Evolutionary conservation across 2,329 filamentous ascomycete species (phyloP), one percentile per base, ranked within the genome.

Genomic region (Fusarium coffeatum): DNA sequence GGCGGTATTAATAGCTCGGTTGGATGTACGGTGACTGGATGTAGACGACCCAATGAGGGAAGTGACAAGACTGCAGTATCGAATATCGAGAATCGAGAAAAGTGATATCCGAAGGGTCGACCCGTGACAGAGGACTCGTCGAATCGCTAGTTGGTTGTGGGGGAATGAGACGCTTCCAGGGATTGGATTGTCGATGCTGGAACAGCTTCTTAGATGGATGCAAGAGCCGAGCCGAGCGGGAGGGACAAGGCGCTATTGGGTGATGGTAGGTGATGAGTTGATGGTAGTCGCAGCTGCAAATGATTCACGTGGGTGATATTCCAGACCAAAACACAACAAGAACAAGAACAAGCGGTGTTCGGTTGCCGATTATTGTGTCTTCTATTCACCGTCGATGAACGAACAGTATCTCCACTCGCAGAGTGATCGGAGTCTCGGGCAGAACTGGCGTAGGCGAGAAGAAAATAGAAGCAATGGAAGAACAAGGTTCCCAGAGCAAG

Each of bases 171-270:
- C 50, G 57, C 59, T 51, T 51, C 45, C 53, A 51, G 32, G 56
- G 47, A 66, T 67, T 57, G 68, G 66, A 47, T 55, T 66, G 64
- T 68, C 59, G 58, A 71, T 58, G 37, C 20, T 50, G 47, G 47
- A 34, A 50, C 47, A 53, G 66, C 58, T 58, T 72, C 62, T 40
- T 54, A 42, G 34, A 53, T 42, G 58, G 62, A 58, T 55, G 40
- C 57, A 61, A 72, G 70, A 72, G 57, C 70, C 63, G 72, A 71
- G 72, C 68, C 66, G 68, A 72, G 72, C 57, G 64, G 62, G 70
- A 74, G 69, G 70, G 49, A 64, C 49, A 61, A 46, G 51, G 63
- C 54, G 66, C 72, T 62, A 75, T 75, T 75, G 73, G 49, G 73
- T 51, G 68, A 59, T 64, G 30, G 57, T 45, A 7, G 66, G 73